phyloP scores from a whole-genome alignment of 2,329 filamentous ascomycete species.

The Penicillium sp. region DNA sequence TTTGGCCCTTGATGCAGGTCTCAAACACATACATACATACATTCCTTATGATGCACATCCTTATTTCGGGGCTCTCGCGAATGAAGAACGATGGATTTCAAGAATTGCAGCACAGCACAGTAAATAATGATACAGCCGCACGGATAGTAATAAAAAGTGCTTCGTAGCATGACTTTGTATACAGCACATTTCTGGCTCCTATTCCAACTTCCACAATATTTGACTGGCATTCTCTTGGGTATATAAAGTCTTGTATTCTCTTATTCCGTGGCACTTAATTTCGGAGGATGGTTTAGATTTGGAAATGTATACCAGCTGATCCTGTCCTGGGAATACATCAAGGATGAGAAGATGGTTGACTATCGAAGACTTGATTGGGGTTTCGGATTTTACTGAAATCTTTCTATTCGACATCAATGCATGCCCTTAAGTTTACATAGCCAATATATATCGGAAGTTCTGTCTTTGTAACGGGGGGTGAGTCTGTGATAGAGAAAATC shows the following conservation, averaged over 20 bases:
- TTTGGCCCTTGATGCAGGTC: slow-evolving; percentile 12
- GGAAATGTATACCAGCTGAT: not conserved
- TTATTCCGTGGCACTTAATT: not conserved
- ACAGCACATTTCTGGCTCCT: not conserved
- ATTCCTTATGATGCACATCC: slow-evolving; percentile 7
- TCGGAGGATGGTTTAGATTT: not conserved
- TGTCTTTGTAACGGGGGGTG: too few relatives aligned
- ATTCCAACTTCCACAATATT: not conserved
- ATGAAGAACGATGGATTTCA: not conserved
- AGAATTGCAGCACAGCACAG: too few relatives aligned
- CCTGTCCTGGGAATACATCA: not conserved
- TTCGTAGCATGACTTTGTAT: not conserved
- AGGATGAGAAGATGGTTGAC: not conserved
- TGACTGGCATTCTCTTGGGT: not conserved
- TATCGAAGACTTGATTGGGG: not conserved
- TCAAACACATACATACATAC: not conserved
- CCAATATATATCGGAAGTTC: not conserved
- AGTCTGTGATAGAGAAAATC: not conserved
- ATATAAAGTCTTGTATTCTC: not conserved
- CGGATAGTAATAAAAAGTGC: not conserved
- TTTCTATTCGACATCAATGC: not conserved
- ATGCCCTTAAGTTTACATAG: not conserved
- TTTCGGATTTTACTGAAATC: not conserved
- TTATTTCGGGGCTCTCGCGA: not conserved
- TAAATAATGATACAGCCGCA: too few relatives aligned